Evolutionary conservation across 2,329 filamentous ascomycete genomes (phyloP).

Genomic region (Trichoderma koningiopsis): DNA sequence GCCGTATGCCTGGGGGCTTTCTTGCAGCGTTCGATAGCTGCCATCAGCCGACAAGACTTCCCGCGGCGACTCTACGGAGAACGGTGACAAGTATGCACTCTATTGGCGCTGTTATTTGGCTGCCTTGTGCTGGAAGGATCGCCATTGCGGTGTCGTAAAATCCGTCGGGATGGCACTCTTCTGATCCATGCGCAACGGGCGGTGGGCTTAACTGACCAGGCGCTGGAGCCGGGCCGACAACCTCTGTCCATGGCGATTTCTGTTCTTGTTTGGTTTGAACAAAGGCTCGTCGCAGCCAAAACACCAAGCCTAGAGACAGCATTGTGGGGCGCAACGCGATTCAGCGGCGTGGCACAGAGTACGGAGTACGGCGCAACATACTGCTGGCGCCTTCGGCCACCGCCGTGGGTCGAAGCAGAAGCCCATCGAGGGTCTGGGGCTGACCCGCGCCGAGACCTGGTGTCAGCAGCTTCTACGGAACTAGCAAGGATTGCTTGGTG

Average conservation of each 20-base stretch:
- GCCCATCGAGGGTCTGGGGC: constrained; percentile 26
- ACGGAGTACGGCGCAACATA: constrained; percentile 24
- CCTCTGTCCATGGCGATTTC: constrained; percentile 9
- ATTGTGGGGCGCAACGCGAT: constrained; percentile 24
- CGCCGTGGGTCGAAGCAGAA: constrained; percentile 22
- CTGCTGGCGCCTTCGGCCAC: constrained; percentile 26
- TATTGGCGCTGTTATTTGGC: not conserved
- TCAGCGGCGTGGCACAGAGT: constrained; percentile 20
- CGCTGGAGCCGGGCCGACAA: constrained; percentile 23
- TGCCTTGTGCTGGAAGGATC: constrained; percentile 13
- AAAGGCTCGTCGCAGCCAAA: not conserved
- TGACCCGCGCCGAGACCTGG: constrained; percentile 21
- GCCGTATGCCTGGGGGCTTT: not conserved
- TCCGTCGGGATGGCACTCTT: constrained; percentile 10
- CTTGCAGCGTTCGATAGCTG: not conserved
- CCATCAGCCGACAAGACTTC: not conserved
- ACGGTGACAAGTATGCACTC: not conserved
- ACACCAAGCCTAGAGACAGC: constrained; percentile 19
- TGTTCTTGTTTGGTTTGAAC: not conserved
- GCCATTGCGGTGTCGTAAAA: not conserved
- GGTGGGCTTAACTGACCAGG: constrained; percentile 9
- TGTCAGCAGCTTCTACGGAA: constrained; percentile 26
- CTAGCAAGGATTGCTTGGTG: constrained; percentile 23
- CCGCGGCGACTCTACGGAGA: not conserved
- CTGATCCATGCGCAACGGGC: constrained; percentile 14